These are phyloP conservation scores for Magnolia kwangsiensis DNA, from an alignment of 164 flowering plant species.

Conservation along the genomic window DNA sequence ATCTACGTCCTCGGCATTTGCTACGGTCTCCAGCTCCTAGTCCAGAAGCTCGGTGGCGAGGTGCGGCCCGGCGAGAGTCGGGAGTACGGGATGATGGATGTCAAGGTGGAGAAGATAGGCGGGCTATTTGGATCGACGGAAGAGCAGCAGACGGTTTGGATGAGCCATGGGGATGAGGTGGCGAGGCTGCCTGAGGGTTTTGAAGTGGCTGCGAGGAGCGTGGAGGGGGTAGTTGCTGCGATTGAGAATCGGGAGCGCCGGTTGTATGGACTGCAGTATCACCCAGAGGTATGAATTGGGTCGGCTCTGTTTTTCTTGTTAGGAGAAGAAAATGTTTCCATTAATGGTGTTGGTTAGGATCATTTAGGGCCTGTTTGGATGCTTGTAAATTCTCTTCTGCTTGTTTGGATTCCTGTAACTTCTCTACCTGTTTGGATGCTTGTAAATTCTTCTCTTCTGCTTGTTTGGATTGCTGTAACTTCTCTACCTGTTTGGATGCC, in stretches of 20 bases:
- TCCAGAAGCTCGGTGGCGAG: conserved; percentile 81
- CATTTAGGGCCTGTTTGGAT: too few species aligned
- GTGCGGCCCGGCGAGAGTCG: conserved; percentile 68
- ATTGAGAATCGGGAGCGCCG: conserved; percentile 52
- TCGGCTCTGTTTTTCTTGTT: neutral
- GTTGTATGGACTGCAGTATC: conserved; percentile 90
- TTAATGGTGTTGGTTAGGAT: too few species aligned
- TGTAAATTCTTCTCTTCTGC: too few species aligned
- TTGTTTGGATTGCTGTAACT: too few species aligned
- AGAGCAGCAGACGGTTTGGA: conserved; percentile 80
- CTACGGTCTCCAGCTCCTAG: conserved; percentile 87
- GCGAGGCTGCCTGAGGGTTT: conserved; percentile 73
- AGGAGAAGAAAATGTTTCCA: too few species aligned
- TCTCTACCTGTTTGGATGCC: too few species aligned
- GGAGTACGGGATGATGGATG: conserved; percentile 97
- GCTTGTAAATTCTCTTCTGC: too few species aligned
- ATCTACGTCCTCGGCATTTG: conserved; percentile 78
- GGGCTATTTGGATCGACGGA: conserved; percentile 61
- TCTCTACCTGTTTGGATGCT: too few species aligned
- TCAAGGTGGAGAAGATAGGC: conserved; percentile 34
- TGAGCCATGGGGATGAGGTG: conserved; percentile 97
- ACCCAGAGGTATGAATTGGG: conserved; percentile 67
- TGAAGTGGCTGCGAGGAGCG: conserved; percentile 64
- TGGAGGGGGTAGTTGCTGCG: conserved; percentile 75
- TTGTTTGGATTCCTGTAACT: too few species aligned